A percentile compares a stretch with the other conserved stretches of the same genome.
Evolutionary conservation across 768 basidiomycete genomes (phyloP).

Genomic region (Tylopilus plumbeoviolaceoides): DNA sequence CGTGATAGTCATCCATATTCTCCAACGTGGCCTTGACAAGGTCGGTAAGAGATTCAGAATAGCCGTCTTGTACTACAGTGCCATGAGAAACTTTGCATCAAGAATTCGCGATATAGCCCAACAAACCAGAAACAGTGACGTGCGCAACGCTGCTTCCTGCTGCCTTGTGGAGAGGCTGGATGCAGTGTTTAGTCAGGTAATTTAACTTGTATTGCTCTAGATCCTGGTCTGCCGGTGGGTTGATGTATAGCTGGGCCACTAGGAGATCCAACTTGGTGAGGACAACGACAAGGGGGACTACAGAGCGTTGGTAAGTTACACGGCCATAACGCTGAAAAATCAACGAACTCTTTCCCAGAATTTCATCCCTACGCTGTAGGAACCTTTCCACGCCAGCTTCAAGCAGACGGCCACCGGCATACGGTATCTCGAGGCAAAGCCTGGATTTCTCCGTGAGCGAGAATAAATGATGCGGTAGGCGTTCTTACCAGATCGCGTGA

Average conservation of each 20-base stretch:
- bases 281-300: constrained; percentile 14
- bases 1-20: constrained; percentile 4
- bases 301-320: not conserved
- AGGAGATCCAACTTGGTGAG: constrained; percentile 16
- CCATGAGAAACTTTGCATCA: not conserved
- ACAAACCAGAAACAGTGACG: constrained; percentile 11
- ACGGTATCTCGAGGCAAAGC: constrained; percentile 17
- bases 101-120: not conserved
- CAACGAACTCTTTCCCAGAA: constrained; percentile 6
- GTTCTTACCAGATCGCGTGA: constrained; percentile 13
- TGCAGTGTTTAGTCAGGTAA: not conserved
- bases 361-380: not conserved
- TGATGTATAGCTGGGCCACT: not conserved
- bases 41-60: not conserved
- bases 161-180: not conserved
- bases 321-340: not conserved
- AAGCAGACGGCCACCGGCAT: constrained; percentile 12
- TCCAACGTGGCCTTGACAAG: constrained; percentile 2
- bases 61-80: constrained; percentile 2
- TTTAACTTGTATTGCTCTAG: not conserved
- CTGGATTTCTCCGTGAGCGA: not conserved
- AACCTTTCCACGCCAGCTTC: constrained; percentile 13
- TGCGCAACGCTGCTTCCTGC: not conserved
- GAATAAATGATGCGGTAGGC: not conserved
- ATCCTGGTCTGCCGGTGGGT: not conserved